Evolutionary conservation across 2,329 filamentous ascomycete species (phyloP), one percentile per base, ranked within the genome.

Genomic region (Hypoxylon sp.): DNA sequence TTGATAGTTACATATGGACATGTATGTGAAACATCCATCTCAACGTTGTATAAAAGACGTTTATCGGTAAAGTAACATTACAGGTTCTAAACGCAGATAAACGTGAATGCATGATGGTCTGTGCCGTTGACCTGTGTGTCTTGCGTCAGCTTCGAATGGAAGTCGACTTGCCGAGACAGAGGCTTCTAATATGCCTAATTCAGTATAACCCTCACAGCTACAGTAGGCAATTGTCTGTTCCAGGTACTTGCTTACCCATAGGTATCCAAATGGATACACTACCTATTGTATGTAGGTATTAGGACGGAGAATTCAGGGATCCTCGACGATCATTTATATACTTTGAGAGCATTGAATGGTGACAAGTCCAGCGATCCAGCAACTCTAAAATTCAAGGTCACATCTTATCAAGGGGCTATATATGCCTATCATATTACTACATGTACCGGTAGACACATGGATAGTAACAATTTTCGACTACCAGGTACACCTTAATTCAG

Each of bases 401-500:
- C 60, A 60, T 65, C 62, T 53, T 50, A 60, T 58, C 52, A 61
- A 51, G 51, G 29, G 25, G 37, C n/a, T 37, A 9, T 5, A 47
- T 47, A 65, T 54, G 8, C 37, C n/a, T 41, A 41, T 62, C 62
- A 41, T 54, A 58, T 47, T 53, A 48, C n/a, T 21, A 45, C n/a
- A n/a, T n/a, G n/a, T n/a, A n/a, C n/a, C n/a, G n/a, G n/a, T n/a
- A n/a, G n/a, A n/a, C n/a, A n/a, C n/a, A n/a, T n/a, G n/a, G n/a
- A n/a, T n/a, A n/a, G n/a, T n/a, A n/a, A n/a, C n/a, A n/a, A n/a
- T n/a, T n/a, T n/a, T n/a, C n/a, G n/a, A 61, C 52, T 23, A 50
- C 25, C 32, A 56, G 32, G 50, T 60, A 63, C 56, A 69, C 66
- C 66, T 69, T 66, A 69, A 61, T 63, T 53, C 62, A 57, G 47